Evolutionary conservation across 306 rosid genomes (phyloP).

Genomic region (Boehmeria nivea): DNA sequence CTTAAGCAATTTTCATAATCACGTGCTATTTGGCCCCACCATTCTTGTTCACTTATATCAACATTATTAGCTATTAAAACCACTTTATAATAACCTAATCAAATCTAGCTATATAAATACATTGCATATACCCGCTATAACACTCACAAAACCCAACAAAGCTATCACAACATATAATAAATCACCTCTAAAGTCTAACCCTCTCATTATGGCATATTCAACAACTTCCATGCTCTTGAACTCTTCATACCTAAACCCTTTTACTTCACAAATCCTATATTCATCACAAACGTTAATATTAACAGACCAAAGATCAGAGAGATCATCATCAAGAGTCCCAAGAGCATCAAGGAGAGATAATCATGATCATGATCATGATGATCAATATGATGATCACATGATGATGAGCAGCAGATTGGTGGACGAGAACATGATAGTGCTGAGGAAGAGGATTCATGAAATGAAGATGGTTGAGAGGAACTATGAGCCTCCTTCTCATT

Average conservation of each 20-base stretch:
- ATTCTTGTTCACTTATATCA: too few relatives aligned
- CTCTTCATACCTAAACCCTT: constrained; percentile 9
- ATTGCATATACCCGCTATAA: too few relatives aligned
- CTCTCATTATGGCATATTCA: constrained; percentile 15
- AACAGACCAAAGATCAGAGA: background rate
- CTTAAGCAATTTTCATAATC: background rate
- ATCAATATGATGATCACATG: background rate
- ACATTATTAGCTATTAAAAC: too few relatives aligned
- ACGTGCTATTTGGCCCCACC: background rate
- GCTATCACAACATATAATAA: background rate
- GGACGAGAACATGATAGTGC: constrained; percentile 60
- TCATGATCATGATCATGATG: background rate
- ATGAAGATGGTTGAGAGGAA: constrained; percentile 69
- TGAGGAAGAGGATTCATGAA: constrained; percentile 60
- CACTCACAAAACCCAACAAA: background rate
- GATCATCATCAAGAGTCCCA: background rate
- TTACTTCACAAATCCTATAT: too few relatives aligned
- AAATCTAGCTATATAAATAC: too few relatives aligned
- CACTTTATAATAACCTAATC: too few relatives aligned
- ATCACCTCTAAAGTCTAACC: too few relatives aligned
- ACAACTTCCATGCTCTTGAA: background rate
- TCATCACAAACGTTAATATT: background rate
- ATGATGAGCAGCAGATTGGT: constrained; percentile 27
- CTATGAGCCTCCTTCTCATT: constrained; percentile 54
- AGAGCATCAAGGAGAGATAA: constrained; percentile 7